A percentile compares a stretch with the other conserved stretches of the same genome.
Conservation (phyloP, 2,329 filamentous ascomycete species). For the Corynespora cassiicola region DNA sequence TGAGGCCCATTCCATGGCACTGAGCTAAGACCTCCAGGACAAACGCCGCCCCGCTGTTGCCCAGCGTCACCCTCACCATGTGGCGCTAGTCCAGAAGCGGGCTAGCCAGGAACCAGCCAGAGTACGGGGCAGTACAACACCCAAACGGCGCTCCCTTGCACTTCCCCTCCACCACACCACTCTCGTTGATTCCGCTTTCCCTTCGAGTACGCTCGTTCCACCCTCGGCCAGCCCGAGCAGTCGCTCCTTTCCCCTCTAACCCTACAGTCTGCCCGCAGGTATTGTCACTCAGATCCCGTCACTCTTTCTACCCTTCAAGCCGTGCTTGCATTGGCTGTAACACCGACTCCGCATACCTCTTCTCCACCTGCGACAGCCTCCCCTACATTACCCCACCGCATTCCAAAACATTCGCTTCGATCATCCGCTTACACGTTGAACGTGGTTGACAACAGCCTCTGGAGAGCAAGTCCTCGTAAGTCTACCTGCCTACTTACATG, state of each 20-base stretch:
- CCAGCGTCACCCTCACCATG: too few species aligned
- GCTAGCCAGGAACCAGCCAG: constrained; percentile 3
- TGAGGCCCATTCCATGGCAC: too few species aligned
- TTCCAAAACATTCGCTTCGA: constrained; percentile 40
- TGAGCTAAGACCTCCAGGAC: too few species aligned
- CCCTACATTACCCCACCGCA: constrained; percentile 26
- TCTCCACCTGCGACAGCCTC: constrained; percentile 24
- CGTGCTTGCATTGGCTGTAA: too few species aligned
- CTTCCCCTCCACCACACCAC: not conserved
- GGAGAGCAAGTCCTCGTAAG: constrained; percentile 23
- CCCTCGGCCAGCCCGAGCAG: too few species aligned
- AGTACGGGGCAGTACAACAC: too few species aligned
- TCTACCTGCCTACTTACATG: too few species aligned
- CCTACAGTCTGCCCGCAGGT: constrained; percentile 29
- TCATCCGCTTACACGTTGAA: constrained; percentile 18
- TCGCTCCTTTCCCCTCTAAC: constrained; percentile 13
- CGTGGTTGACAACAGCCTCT: constrained; percentile 10
- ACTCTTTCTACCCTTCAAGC: too few species aligned
- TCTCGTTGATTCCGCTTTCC: too few species aligned
- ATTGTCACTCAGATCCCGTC: too few species aligned
- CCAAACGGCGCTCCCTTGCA: not conserved
- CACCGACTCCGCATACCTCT: constrained; percentile 1
- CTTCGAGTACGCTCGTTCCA: too few species aligned
- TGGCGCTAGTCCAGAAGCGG: not conserved
- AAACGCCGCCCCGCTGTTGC: too few species aligned